Base-by-base conservation (phyloP, 306 rosid species). In the Betula pendula region DNA sequence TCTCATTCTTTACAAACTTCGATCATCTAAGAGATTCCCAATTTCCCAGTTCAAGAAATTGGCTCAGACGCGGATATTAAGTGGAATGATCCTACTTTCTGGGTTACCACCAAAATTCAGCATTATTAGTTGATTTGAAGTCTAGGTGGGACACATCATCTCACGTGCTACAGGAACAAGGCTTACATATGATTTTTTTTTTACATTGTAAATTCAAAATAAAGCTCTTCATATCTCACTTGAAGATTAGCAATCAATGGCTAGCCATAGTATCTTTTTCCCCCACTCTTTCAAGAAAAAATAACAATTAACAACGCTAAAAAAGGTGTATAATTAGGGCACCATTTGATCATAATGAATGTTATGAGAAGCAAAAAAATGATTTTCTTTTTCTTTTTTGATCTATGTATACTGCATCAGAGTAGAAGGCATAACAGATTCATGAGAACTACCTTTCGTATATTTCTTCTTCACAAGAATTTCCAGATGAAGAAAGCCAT, bases 401-500 rank as follows among this genome's bases (percentile, higher is more conserved):
- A n/a, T 33, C 33, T 19, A 29, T 35, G 17, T 35, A 56, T 66
- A 27, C 33, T 73, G n/a, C 16, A n/a, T 16, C 75, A 53, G 24
- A 52, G 50, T 43, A 29, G 63, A 68, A 75, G 25, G 45, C 29
- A 48, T 43, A 4, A 4, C 14, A 43, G 65, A 8, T 20, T 49
- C 44, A 29, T 14, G 50, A 42, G 31, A 77, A 83, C 77, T 85
- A 92, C 99, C 99, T 86, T 80, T 80, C 93, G 75, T 76, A 82
- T 55, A 78, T 53, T 66, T 92, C 99, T 73, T 92, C 97, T 89
- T 95, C 98, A 83, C 91, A 87, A 48, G 99, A 93, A 86, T 89
- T 93, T 84, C 85, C 98, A 19, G 98, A 91, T 15, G 98, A 85
- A 72, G 99, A 92, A 79, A 91, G 85, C 94, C 97, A 91, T 55